Conservation (phyloP, 352 stramenopile genomes). For the Paralagenidium karlingii region DNA sequence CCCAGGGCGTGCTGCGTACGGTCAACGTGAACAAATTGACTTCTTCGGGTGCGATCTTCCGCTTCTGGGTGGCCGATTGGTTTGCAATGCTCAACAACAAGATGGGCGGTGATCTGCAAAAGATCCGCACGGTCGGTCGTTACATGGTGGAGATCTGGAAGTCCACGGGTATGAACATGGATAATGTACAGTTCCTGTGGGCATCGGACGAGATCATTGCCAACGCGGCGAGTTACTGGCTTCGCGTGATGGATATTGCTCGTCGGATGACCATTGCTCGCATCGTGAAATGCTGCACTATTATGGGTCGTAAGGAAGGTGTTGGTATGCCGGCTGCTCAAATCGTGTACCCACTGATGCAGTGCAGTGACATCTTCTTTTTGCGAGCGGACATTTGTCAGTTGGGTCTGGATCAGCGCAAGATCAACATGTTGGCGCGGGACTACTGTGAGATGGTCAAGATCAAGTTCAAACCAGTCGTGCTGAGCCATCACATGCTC, state of each 20-base stretch:
- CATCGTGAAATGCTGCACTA: constrained; percentile 98
- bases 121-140: constrained; percentile 91
- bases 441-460: constrained; percentile 97
- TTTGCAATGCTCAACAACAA: constrained; percentile 99
- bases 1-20: constrained; percentile 92
- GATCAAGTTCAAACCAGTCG: constrained; percentile 90
- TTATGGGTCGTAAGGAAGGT: constrained; percentile 95
- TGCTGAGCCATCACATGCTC: constrained; percentile 99
- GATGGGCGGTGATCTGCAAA: constrained; percentile 96
- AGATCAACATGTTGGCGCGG: constrained; percentile 97
- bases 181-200: constrained; percentile 98
- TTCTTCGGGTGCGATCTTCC: constrained; percentile 89
- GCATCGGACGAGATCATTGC: constrained; percentile 92
- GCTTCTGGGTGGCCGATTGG: constrained; percentile 99
- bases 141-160: constrained; percentile 99
- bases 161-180: constrained; percentile 97
- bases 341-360: constrained; percentile 96
- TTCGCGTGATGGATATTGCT: constrained; percentile 90
- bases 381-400: constrained; percentile 99
- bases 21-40: constrained; percentile 97
- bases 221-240: constrained; percentile 86
- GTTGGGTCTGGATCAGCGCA: constrained; percentile 98
- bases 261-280: constrained; percentile 84
- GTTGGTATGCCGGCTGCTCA: constrained; percentile 88
- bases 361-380: constrained; percentile 99